Conservation (phyloP, 371 early-diverging fungal genomes). For the Smittium culicis region DNA sequence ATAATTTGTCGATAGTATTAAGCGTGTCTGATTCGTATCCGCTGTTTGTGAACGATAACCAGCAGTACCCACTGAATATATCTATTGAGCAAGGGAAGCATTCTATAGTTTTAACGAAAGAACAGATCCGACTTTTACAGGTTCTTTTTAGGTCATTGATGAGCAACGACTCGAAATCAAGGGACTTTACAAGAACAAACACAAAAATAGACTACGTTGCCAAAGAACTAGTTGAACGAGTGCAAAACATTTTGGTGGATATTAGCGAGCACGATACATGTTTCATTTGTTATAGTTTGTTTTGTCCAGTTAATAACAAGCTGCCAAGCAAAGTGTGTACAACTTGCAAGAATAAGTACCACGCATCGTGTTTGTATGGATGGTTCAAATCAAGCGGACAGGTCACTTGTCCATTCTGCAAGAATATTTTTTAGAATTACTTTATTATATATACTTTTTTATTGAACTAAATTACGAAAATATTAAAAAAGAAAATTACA, state of each 20-base stretch:
- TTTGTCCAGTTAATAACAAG: slow-evolving; percentile 73
- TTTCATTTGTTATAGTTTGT: slow-evolving; percentile 89
- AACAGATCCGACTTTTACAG: background rate
- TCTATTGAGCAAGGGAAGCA: slow-evolving; percentile 5
- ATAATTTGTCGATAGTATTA: background rate
- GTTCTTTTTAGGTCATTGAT: background rate
- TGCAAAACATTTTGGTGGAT: background rate
- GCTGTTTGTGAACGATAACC: background rate
- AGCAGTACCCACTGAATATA: background rate
- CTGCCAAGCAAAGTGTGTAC: slow-evolving; percentile 81
- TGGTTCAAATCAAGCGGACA: slow-evolving; percentile 85
- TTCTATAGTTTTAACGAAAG: background rate
- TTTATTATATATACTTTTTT: too few species aligned
- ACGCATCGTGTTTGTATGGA: slow-evolving; percentile 84
- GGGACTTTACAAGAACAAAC: background rate
- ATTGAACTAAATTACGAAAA: too few species aligned
- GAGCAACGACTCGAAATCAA: background rate
- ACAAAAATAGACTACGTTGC: background rate
- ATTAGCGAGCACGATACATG: slow-evolving; percentile 30
- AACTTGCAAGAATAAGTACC: slow-evolving; percentile 92
- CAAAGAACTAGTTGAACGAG: background rate
- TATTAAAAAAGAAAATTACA: too few species aligned
- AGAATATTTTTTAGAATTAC: slow-evolving; percentile 55
- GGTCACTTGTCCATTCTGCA: slow-evolving; percentile 81
- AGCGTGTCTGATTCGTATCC: background rate